These are phyloP conservation scores for Hansenula sp. DNA, from an alignment of 1,139 yeast species.

Conservation along the genomic window DNA sequence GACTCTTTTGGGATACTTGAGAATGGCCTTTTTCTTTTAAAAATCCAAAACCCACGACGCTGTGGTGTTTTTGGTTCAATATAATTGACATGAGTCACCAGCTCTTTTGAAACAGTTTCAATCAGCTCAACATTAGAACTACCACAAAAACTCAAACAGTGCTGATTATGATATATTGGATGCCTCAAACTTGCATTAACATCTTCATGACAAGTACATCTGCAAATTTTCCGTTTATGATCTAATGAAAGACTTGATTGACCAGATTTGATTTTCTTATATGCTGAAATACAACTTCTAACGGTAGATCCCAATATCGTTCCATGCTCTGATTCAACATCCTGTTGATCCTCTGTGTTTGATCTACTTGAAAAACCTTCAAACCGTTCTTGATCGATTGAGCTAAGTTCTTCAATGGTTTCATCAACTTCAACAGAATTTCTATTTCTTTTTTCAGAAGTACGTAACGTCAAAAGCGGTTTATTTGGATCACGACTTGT, in stretches of 20 bases:
- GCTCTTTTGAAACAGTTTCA: neutral
- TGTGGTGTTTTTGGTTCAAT: neutral
- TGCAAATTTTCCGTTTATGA: neutral
- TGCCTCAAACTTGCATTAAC: neutral
- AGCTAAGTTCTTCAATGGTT: constrained; percentile 4
- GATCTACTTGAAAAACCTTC: neutral
- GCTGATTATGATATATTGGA: neutral
- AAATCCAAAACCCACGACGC: neutral
- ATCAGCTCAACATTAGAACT: neutral
- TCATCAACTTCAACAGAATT: constrained; percentile 11
- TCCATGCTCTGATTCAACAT: neutral
- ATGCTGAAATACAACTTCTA: neutral
- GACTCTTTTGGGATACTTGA: neutral
- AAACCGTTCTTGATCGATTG: neutral
- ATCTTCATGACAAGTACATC: constrained; percentile 2
- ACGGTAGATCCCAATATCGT: neutral
- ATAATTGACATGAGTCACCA: neutral
- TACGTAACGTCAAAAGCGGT: constrained; percentile 38
- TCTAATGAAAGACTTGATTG: neutral
- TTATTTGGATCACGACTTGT: constrained; percentile 34
- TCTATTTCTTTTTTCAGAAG: constrained; percentile 25
- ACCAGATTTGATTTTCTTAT: neutral
- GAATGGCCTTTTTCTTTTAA: neutral
- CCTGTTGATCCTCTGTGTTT: neutral
- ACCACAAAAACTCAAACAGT: neutral